Percentiles rank a stretch among this genome's conserved stretches.
phyloP scores from a whole-genome alignment of 768 basidiomycete genomes.

The Lactifluus hygrophoroides region DNA sequence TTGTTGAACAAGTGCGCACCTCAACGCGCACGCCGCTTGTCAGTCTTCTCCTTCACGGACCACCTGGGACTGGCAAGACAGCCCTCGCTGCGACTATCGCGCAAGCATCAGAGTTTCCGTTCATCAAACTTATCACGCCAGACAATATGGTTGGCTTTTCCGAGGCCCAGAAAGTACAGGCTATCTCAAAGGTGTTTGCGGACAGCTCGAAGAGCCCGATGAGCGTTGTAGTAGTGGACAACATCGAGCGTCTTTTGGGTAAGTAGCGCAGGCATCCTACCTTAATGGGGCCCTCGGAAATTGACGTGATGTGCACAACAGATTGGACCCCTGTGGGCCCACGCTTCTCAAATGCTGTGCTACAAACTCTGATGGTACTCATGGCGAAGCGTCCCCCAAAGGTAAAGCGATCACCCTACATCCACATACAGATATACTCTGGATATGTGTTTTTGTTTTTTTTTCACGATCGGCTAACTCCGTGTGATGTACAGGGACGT shows the following conservation, averaged over 20 bases:
- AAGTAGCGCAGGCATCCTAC: slow-evolving; percentile 21
- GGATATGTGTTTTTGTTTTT: too few relatives aligned
- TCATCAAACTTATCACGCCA: slow-evolving; percentile 95
- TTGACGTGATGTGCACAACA: slow-evolving; percentile 31
- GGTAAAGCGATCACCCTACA: slow-evolving; percentile 36
- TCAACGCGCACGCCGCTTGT: slow-evolving; percentile 89
- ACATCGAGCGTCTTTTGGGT: slow-evolving; percentile 89
- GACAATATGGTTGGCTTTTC: slow-evolving; percentile 95
- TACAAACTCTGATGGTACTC: slow-evolving; percentile 85
- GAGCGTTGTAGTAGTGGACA: slow-evolving; percentile 94
- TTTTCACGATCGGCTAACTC: not conserved
- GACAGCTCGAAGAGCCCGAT: slow-evolving; percentile 97
- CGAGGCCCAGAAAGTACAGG: slow-evolving; percentile 85
- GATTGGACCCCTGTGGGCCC: slow-evolving; percentile 97
- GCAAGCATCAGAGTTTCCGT: slow-evolving; percentile 87
- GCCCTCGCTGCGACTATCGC: slow-evolving; percentile 93
- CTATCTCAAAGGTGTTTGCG: slow-evolving; percentile 86
- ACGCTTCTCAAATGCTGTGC: slow-evolving; percentile 90
- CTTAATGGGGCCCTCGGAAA: not conserved
- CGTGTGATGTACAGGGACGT: slow-evolving; percentile 43
- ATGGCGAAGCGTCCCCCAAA: slow-evolving; percentile 88
- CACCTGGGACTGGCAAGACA: slow-evolving; percentile 88
- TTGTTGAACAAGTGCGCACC: slow-evolving; percentile 89
- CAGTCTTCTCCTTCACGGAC: slow-evolving; percentile 81
- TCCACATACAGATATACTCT: not conserved